Evolutionary conservation across 148 eudicot genomes (phyloP), one percentile per base, ranked within the genome.

Genomic region (Pouteria glomerata): DNA sequence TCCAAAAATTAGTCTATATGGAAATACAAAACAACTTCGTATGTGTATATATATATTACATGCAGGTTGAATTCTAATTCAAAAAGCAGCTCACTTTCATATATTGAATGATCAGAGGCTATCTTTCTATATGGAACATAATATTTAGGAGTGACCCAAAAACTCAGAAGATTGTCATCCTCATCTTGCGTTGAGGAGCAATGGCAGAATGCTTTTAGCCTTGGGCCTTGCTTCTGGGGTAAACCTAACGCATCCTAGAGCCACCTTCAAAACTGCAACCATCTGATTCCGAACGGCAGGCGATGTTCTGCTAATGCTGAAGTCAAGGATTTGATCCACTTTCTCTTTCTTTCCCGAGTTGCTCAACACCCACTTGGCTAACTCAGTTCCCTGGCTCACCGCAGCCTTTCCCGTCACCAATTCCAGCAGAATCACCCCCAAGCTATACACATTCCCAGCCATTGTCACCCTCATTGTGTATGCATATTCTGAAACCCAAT

Each of bases 391-490:
- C 66, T 82, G 84, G 57, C 85, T 85, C 6, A 90, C 89, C 37
- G 97, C 91, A 29, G 92, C 88, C 73, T 85, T 90, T 66, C 98
- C 97, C 2, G 98, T 90, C 24, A 93, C 61, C 71, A 93, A 77
- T 71, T 90, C 91, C 30, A 93, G 81, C 73, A 90, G 83, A 76
- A 93, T 74, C 26, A 90, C 91, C 10, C 98, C 97, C 23, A 87
- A 90, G 78, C 95, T 93, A 72, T 93, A 93, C 0, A 93, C 89
- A 68, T 90, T 93, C 56, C 96, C 97, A 0, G 89, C 88, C 76
- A 76, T 78, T 3, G 98, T 93, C 45, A 90, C 82, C 85, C 95
- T 86, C 97, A 93, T 93, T 29, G 97, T 89, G 87, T 90, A 93
- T 33, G 97, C 98, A 72, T 93, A 93, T 76, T 93, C 97, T 93